Conservation (phyloP, 2,329 filamentous ascomycete species). For the Pestalotiopsis sp. region DNA sequence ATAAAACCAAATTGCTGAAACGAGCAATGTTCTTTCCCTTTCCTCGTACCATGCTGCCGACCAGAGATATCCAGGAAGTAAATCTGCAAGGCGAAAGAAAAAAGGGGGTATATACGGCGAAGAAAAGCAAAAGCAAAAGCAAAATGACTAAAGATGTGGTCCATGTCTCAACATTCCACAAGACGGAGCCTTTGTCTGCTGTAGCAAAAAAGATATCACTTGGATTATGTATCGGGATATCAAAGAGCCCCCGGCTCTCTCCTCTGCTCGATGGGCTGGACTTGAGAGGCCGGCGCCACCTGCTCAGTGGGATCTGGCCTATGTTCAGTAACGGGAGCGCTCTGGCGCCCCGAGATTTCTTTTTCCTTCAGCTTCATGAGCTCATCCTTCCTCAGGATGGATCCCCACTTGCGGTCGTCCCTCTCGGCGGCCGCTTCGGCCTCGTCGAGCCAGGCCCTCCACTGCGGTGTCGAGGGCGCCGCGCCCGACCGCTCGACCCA, state of each 20-base stretch:
- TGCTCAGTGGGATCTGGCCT: conserved; percentile 7
- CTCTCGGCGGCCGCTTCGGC: conserved; percentile 43
- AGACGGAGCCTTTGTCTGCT: no score
- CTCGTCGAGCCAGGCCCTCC: conserved; percentile 56
- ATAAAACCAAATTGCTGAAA: background rate
- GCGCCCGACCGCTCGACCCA: conserved; percentile 57
- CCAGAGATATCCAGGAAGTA: background rate
- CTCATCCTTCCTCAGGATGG: conserved; percentile 51
- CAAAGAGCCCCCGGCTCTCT: background rate
- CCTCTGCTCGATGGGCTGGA: conserved; percentile 4
- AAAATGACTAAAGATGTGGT: background rate
- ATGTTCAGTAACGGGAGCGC: background rate
- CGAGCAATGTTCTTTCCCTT: background rate
- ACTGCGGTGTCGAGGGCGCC: conserved; percentile 53
- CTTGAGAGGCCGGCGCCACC: background rate
- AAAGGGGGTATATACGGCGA: background rate
- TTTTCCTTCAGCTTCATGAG: conserved; percentile 42
- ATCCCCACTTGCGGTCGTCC: conserved; percentile 41
- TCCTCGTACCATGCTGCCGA: background rate
- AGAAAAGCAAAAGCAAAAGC: no score
- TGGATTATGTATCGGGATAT: background rate
- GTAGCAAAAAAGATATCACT: no score
- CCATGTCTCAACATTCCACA: no score
- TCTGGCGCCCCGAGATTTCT: conserved; percentile 1
- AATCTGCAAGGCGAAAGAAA: background rate